Evolutionary conservation across 2,329 filamentous ascomycete species (phyloP), one percentile per base, ranked within the genome.

Genomic region (Fusarium brachygibbosum): DNA sequence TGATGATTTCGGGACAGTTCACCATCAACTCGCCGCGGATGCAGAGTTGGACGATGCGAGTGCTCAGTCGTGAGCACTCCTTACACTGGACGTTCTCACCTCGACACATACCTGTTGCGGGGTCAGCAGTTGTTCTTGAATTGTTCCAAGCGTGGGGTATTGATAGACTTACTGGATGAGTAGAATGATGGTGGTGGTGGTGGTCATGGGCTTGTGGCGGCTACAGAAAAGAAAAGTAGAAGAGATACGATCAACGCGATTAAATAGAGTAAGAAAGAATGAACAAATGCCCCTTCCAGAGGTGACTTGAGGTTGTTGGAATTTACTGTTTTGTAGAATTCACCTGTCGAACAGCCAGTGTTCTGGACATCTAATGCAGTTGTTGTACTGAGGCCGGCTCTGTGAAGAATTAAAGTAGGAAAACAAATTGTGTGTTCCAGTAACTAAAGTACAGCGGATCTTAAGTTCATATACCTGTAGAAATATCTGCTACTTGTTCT

Each of bases 61-160:
- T 37, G 19, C 29, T 56, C 19, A 69, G 40, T 41, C 42, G 38
- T 28, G 34, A 57, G 63, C 69, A 71, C 25, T 63, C 45, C 40
- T 58, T 68, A 10, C 69, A 72, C 32, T 68, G 69, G 44, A 72
- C 52, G 23, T 55, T 60, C 17, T 58, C 66, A 13, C 63, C 69
- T 53, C 52, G 48, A 40, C 69, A 72, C 69, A 72, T 72, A 28
- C 9, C 53, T 63, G 5, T 4, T 28, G 21, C 17, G 7, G 4
- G n/a, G 28, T 68, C 1, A 68, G 52, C 12, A 19, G 29, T 13
- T 16, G 8, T 29, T 21, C 17, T 34, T 25, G 16, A 14, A 10
- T 12, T 29, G 5, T 12, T 10, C 11, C 23, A 25, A 8, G 19
- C 21, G 1, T 2, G 21, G 17, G n/a, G 11, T 17, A 37, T 32